A percentile compares a stretch with the other conserved stretches of the same genome.
Evolutionary conservation across 2,329 filamentous ascomycete species (phyloP).

Genomic region (Teratosphaeria nubilosa): DNA sequence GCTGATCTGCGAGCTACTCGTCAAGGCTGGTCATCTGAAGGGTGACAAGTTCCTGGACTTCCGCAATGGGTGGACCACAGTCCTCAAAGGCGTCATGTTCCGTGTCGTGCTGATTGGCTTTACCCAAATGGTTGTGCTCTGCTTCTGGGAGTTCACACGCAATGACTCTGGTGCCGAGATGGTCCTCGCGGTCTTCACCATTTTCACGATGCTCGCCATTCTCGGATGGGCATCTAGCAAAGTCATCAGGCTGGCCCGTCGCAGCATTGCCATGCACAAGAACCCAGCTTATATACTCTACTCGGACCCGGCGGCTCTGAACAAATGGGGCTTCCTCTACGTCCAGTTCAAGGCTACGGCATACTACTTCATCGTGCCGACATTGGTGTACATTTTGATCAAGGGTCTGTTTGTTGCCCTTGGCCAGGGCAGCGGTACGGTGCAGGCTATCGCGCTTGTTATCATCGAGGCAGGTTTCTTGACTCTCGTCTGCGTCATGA

Average conservation of each 20-base stretch:
- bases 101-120: constrained; percentile 82
- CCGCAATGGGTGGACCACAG: constrained; percentile 85
- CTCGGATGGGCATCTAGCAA: constrained; percentile 82
- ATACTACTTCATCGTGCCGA: constrained; percentile 86
- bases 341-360: constrained; percentile 92
- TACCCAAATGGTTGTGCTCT: constrained; percentile 81
- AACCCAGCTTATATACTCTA: constrained; percentile 96
- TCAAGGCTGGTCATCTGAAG: constrained; percentile 68
- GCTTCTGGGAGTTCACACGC: constrained; percentile 85
- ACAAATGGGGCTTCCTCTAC: constrained; percentile 98
- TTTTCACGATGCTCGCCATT: constrained; percentile 67
- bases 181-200: constrained; percentile 79
- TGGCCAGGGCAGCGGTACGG: constrained; percentile 57
- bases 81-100: constrained; percentile 89
- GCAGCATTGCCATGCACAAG: constrained; percentile 83
- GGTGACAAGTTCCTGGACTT: constrained; percentile 83
- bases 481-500: constrained; percentile 66
- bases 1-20: constrained; percentile 63
- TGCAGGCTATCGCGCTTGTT: constrained; percentile 73
- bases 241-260: constrained; percentile 78
- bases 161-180: constrained; percentile 78
- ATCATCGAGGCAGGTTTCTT: constrained; percentile 72
- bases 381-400: constrained; percentile 67
- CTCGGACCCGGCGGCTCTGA: constrained; percentile 84
- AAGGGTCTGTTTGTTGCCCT: constrained; percentile 86